Evolutionary conservation across 2,329 filamentous ascomycete species (phyloP).

Genomic region (Colletotrichum gloeosporioides): DNA sequence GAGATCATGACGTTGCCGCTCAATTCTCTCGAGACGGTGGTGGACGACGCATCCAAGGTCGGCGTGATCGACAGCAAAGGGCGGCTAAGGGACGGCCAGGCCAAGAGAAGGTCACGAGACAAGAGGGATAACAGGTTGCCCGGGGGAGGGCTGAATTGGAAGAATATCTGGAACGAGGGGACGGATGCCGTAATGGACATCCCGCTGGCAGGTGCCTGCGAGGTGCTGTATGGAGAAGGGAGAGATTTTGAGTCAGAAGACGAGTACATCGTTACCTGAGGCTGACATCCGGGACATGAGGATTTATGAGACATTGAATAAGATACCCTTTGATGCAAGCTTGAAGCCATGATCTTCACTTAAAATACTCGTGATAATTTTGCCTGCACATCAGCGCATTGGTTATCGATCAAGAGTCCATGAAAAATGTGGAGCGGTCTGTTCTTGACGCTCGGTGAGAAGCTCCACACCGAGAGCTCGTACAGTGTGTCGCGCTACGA

Average conservation of each 20-base stretch:
- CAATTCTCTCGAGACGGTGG: conserved; percentile 82
- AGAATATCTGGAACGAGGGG: conserved; percentile 83
- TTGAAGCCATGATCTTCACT: not conserved
- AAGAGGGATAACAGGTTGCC: conserved; percentile 42
- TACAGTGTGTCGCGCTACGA: conserved; percentile 15
- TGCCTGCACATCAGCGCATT: not conserved
- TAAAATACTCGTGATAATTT: accelerated
- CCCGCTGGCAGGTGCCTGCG: conserved; percentile 91
- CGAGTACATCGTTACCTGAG: conserved; percentile 19
- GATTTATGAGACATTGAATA: not conserved
- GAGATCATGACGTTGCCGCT: conserved; percentile 86
- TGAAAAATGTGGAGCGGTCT: not conserved
- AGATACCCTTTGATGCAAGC: not conserved
- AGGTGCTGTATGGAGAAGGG: conserved; percentile 82
- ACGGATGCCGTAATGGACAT: conserved; percentile 99
- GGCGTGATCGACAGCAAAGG: conserved; percentile 81
- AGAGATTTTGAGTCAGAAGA: conserved; percentile 31
- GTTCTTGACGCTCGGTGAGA: not conserved
- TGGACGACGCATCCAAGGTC: conserved; percentile 87
- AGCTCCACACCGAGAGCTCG: conserved; percentile 13
- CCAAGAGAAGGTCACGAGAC: conserved; percentile 32
- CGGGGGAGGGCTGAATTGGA: conserved; percentile 69
- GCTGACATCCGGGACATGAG: too few species aligned
- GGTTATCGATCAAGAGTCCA: not conserved
- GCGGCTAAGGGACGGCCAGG: conserved; percentile 40